Evolutionary conservation across 371 early-diverging fungal species (phyloP).

Genomic region (Syncephalis fuscata): DNA sequence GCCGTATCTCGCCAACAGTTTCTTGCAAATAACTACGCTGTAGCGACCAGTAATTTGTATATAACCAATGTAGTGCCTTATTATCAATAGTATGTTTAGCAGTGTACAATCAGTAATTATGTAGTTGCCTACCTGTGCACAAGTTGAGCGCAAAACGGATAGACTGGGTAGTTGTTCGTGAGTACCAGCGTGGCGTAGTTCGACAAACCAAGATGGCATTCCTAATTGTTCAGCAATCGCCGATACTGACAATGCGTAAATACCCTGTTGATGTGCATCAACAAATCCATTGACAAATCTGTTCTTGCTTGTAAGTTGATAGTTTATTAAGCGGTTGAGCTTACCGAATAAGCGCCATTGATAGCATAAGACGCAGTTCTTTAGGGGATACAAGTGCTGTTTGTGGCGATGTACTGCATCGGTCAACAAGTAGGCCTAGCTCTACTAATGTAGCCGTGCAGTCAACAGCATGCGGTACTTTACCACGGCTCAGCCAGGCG

Average conservation of each 20-base stretch:
- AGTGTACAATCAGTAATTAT: background rate
- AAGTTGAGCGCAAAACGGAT: slow-evolving; percentile 26
- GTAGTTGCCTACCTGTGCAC: slow-evolving; percentile 16
- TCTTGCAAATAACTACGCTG: slow-evolving; percentile 8
- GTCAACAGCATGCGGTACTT: slow-evolving; percentile 35
- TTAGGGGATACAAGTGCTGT: slow-evolving; percentile 2
- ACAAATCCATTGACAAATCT: slow-evolving; percentile 52
- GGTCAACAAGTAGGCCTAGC: slow-evolving; percentile 25
- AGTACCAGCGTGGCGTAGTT: slow-evolving; percentile 43
- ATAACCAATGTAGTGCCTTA: slow-evolving; percentile 27
- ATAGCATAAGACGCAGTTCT: slow-evolving; percentile 35
- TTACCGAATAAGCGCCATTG: slow-evolving; percentile 31
- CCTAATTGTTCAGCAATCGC: slow-evolving; percentile 30
- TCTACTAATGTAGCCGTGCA: slow-evolving; percentile 35
- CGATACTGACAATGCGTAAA: slow-evolving; percentile 27
- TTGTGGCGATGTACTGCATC: slow-evolving; percentile 4
- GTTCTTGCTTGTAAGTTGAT: too few relatives aligned
- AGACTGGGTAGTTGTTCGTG: slow-evolving; percentile 45
- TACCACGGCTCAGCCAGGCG: slow-evolving; percentile 41
- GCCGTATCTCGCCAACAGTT: slow-evolving; percentile 8
- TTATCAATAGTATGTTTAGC: background rate
- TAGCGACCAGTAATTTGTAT: slow-evolving; percentile 24
- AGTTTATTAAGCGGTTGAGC: too few relatives aligned
- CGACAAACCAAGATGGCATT: slow-evolving; percentile 46
- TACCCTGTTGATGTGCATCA: slow-evolving; percentile 32